These are phyloP conservation scores for Coleophoma crateriformis DNA, from an alignment of 2,329 filamentous ascomycete species.

Conservation along the genomic window DNA sequence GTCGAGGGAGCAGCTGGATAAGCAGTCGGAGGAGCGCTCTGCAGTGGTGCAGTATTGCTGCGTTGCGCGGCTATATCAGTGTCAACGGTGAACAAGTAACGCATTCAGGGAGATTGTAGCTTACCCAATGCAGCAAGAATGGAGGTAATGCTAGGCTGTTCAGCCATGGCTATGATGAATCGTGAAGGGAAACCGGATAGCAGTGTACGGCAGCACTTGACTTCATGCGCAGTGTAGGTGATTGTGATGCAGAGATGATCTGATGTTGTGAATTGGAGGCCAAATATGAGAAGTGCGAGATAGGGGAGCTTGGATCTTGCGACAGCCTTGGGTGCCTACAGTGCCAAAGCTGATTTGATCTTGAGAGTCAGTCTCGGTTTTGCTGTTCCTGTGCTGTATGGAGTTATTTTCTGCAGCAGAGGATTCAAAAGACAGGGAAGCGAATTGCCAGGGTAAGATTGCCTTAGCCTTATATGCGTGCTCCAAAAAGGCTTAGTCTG, in stretches of 20 bases:
- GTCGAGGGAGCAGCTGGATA: constrained; percentile 22
- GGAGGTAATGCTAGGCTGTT: constrained; percentile 41
- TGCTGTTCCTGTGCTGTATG: not conserved
- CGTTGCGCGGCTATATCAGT: constrained; percentile 39
- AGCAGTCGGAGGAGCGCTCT: constrained; percentile 25
- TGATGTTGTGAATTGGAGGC: too few species aligned
- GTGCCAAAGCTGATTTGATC: too few species aligned
- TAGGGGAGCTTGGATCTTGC: too few species aligned
- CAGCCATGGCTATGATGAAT: constrained; percentile 31
- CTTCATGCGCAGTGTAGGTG: too few species aligned
- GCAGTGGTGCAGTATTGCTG: constrained; percentile 39
- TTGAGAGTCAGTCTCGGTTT: not conserved
- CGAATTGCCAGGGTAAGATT: constrained; percentile 1
- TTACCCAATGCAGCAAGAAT: constrained; percentile 45
- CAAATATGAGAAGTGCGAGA: too few species aligned
- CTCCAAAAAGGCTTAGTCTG: not conserved
- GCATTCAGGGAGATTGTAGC: constrained; percentile 3
- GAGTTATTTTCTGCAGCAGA: not conserved
- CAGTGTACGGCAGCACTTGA: too few species aligned
- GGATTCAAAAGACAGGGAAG: too few species aligned
- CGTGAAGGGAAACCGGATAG: too few species aligned
- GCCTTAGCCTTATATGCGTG: not conserved
- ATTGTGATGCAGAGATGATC: too few species aligned
- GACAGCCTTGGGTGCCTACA: too few species aligned
- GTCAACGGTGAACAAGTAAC: constrained; percentile 7